Base-by-base conservation (phyloP, 116 monocot species). In the Papilionanthe hybrid region DNA sequence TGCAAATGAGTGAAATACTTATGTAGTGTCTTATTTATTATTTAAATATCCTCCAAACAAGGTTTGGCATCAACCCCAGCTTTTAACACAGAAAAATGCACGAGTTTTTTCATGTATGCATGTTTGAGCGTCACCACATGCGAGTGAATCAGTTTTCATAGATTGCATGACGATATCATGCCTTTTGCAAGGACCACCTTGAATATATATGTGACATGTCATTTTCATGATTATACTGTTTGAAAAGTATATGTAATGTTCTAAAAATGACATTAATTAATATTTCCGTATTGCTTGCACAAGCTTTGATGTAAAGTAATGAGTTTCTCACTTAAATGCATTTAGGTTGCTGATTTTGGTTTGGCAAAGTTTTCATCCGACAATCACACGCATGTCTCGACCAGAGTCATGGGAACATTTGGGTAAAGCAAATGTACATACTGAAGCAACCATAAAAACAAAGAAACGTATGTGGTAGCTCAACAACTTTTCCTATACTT, bases 291-390 rank as follows among this genome's bases (percentile, higher is more conserved):
- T 32, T 69, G 15, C 29, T 37, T 37, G 10, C 17, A 69, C 13
- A 11, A 69, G 17, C 15, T 69, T 18, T 69, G 4, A 32, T 69
- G 37, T 37, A 69, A 65, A 32, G 37, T 69, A 73, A 73, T n/a
- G 73, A 44, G 69, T 37, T 69, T 2, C 32, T 32, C 32, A 3
- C 43, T 20, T 73, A 20, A 43, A 20, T 73, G 44, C 43, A 44
- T 76, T 13, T 81, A 96, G 96, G 96, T 96, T 78, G 93, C 96
- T 19, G 96, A 93, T 75, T 96, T 96, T 84, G 96, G 96, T 47
- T 73, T 96, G 72, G 90, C 96, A 19, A 96, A 96, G 79, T 67
- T 89, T 28, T 85, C 88, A 19, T 81, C 83, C 0, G 92, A 88
- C 55, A 88, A 85, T 22, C 42, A 84, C 72, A 92, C 96, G 20